Evolutionary conservation across 768 basidiomycete species (phyloP).

Genomic region (Auricularia auricula-judae): DNA sequence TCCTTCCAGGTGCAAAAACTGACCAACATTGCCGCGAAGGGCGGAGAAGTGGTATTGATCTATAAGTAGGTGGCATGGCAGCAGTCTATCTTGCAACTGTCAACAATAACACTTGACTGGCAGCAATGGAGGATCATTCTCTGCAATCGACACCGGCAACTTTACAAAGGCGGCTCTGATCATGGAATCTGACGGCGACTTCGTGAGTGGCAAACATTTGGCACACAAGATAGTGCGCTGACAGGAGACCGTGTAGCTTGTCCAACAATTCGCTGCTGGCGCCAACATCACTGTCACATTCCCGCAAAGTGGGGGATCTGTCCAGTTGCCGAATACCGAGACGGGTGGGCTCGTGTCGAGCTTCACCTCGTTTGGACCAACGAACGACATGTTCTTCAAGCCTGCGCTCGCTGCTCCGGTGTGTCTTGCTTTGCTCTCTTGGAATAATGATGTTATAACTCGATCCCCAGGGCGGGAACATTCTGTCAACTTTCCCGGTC

Average conservation of each 20-base stretch:
- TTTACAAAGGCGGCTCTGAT: conserved; percentile 38
- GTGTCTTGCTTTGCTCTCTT: neutral
- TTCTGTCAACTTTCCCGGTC: conserved; percentile 35
- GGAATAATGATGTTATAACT: neutral
- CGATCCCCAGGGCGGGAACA: conserved; percentile 29
- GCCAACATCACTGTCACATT: conserved; percentile 32
- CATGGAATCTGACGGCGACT: conserved; percentile 42
- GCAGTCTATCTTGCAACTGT: neutral
- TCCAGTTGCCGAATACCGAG: conserved; percentile 33
- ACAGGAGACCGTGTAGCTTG: conserved; percentile 26
- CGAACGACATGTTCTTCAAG: conserved; percentile 42
- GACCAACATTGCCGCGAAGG: conserved; percentile 41
- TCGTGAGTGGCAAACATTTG: conserved; percentile 26
- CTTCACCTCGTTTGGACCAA: conserved; percentile 49
- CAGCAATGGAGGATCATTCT: conserved; percentile 41
- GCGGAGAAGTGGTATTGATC: conserved; percentile 36
- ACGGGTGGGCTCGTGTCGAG: conserved; percentile 46
- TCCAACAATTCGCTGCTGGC: conserved; percentile 37
- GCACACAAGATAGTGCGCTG: neutral
- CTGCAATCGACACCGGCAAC: conserved; percentile 30
- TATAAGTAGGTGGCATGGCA: conserved; percentile 32
- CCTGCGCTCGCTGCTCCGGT: neutral
- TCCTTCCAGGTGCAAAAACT: conserved; percentile 34
- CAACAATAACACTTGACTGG: neutral
- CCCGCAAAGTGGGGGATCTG: conserved; percentile 33